A percentile compares a stretch with the other conserved stretches of the same genome.
Evolutionary conservation across 331 rosid genomes (phyloP).

Genomic region (Dryas integrifolia): DNA sequence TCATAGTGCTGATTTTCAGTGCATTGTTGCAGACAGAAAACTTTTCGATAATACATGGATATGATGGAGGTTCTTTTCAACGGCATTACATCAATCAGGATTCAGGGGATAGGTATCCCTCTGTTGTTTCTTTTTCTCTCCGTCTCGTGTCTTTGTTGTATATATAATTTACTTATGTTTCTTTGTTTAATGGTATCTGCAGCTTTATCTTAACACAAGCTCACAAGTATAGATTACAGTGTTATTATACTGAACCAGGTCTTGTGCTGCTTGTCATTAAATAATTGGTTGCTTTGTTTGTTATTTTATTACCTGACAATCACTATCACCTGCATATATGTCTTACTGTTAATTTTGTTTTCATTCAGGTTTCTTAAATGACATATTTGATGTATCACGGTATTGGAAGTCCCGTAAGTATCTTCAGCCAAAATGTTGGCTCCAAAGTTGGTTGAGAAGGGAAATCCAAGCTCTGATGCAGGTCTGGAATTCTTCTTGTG

Average conservation of each 20-base stretch:
- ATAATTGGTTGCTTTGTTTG: conserved; percentile 16
- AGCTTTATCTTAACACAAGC: conserved; percentile 70
- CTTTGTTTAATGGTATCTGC: conserved; percentile 28
- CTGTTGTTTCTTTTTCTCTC: conserved; percentile 13
- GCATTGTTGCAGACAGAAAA: conserved; percentile 51
- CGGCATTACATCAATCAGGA: conserved; percentile 53
- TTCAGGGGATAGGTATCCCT: conserved; percentile 48
- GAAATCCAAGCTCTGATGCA: conserved; percentile 83
- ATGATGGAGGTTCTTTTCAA: conserved; percentile 59
- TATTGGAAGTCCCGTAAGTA: conserved; percentile 65
- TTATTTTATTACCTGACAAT: conserved; percentile 15
- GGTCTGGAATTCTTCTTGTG: conserved; percentile 36
- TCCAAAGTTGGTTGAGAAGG: conserved; percentile 72
- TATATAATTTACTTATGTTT: conserved; percentile 20
- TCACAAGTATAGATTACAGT: conserved; percentile 79
- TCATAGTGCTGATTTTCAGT: neutral
- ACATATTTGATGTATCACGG: conserved; percentile 49
- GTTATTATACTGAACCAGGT: conserved; percentile 92
- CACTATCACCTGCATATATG: neutral
- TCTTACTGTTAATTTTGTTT: conserved; percentile 18
- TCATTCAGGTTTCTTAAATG: conserved; percentile 56
- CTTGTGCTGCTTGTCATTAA: conserved; percentile 14
- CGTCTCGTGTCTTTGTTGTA: neutral
- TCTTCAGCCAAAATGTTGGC: conserved; percentile 69
- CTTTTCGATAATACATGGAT: conserved; percentile 59